Conservation (phyloP, 495 filamentous ascomycete species). For the Podospora appendiculata region DNA sequence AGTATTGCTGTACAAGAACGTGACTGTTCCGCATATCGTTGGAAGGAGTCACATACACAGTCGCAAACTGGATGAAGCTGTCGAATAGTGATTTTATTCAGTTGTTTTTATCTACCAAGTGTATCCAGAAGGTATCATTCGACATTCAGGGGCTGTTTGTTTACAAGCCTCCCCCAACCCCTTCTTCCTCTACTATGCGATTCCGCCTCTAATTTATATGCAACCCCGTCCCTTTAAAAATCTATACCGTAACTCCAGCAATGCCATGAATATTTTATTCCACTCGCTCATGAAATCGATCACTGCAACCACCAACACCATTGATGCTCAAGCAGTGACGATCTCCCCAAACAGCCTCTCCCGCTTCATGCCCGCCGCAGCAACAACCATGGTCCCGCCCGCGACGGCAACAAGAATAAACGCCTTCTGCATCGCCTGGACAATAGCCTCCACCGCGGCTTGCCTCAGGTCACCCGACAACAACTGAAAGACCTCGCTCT, state of each 20-base stretch:
- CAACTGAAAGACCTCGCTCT: constrained; percentile 29
- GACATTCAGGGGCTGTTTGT: too few relatives aligned
- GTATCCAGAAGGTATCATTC: too few relatives aligned
- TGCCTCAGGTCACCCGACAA: constrained; percentile 24
- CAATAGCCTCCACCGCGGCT: constrained; percentile 41
- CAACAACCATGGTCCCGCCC: constrained; percentile 36
- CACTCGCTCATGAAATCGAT: not conserved
- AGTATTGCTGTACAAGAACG: too few relatives aligned
- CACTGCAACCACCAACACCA: not conserved
- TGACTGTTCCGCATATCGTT: too few relatives aligned
- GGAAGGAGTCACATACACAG: too few relatives aligned
- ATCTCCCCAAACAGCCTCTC: constrained; percentile 39
- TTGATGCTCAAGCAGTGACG: not conserved
- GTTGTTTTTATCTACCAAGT: too few relatives aligned
- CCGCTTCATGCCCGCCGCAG: constrained; percentile 47
- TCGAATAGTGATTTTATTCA: too few relatives aligned
- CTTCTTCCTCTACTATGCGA: too few relatives aligned
- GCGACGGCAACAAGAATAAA: constrained; percentile 44
- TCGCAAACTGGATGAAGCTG: too few relatives aligned
- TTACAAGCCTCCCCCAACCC: too few relatives aligned
- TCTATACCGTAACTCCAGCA: not conserved
- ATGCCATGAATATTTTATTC: not conserved
- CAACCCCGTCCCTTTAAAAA: not conserved
- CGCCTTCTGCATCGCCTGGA: constrained; percentile 40
- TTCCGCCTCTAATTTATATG: too few relatives aligned